A percentile compares a stretch with the other conserved stretches of the same genome.
phyloP scores from a whole-genome alignment of 768 basidiomycete genomes.

The Lactarius sanguifluus region DNA sequence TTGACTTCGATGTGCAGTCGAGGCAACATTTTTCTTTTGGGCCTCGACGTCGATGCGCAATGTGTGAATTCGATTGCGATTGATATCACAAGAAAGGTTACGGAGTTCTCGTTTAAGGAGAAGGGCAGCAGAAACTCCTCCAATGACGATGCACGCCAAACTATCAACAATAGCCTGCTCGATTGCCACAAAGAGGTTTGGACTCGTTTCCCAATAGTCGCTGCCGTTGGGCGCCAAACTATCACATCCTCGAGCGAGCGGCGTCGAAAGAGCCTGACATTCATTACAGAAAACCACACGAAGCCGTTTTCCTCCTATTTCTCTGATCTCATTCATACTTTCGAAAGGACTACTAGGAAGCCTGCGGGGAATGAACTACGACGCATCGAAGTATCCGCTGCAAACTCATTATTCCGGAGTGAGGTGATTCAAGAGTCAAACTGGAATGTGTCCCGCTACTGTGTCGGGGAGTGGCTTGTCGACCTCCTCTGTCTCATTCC shows the following conservation, averaged over 20 bases:
- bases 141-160: slow-evolving; percentile 24
- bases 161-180: slow-evolving; percentile 40
- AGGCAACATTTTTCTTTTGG: slow-evolving; percentile 44
- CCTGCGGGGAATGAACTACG: slow-evolving; percentile 48
- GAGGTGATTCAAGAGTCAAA: slow-evolving; percentile 10
- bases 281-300: slow-evolving; percentile 44
- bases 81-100: slow-evolving; percentile 53
- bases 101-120: slow-evolving; percentile 56
- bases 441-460: neutral
- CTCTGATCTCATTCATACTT: slow-evolving; percentile 42
- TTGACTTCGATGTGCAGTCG: slow-evolving; percentile 49
- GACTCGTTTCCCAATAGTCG: neutral
- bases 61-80: slow-evolving; percentile 46
- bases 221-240: neutral
- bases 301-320: slow-evolving; percentile 45
- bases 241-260: slow-evolving; percentile 30
- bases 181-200: neutral
- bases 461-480: slow-evolving; percentile 59
- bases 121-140: slow-evolving; percentile 35
- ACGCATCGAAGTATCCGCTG: slow-evolving; percentile 38
- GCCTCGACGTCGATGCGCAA: slow-evolving; percentile 37
- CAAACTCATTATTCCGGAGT: slow-evolving; percentile 33
- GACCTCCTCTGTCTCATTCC: slow-evolving; percentile 46
- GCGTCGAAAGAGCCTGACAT: slow-evolving; percentile 40
- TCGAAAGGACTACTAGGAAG: slow-evolving; percentile 51